phyloP scores from a whole-genome alignment of 805 yeast genomes.

The Ogataea allantospora region DNA sequence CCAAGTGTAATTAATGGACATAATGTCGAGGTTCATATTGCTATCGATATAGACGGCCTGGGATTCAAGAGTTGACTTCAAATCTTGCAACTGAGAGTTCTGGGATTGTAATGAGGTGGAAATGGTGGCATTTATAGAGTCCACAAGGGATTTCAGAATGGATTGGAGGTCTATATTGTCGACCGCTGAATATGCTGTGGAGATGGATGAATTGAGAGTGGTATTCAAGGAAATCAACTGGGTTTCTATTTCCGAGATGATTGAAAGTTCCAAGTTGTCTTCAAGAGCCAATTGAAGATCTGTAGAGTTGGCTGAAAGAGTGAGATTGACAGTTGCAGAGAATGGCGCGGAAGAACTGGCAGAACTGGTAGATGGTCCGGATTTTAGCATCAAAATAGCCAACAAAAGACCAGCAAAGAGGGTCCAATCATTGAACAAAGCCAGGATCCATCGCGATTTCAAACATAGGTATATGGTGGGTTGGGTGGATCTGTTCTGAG shows the following conservation, averaged over 20 bases:
- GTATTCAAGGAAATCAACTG: constrained; percentile 3
- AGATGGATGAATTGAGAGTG: constrained; percentile 12
- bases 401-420: constrained; percentile 7
- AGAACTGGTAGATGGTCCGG: background rate
- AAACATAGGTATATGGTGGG: constrained; percentile 27
- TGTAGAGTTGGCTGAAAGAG: background rate
- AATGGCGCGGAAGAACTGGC: background rate
- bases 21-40: constrained; percentile 7
- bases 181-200: constrained; percentile 3
- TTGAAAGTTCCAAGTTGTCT: constrained; percentile 8
- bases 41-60: constrained; percentile 19
- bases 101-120: constrained; percentile 11
- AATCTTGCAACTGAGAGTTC: constrained; percentile 5
- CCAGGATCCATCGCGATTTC: constrained; percentile 24
- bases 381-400: background rate
- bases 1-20: constrained; percentile 20
- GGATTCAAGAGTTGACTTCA: constrained; percentile 11
- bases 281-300: background rate
- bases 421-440: constrained; percentile 16
- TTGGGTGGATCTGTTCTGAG: constrained; percentile 22
- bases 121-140: constrained; percentile 13
- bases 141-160: constrained; percentile 5
- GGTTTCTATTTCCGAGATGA: constrained; percentile 5
- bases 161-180: constrained; percentile 2
- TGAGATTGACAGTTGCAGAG: background rate